phyloP scores from a whole-genome alignment of 768 basidiomycete genomes.

The Sarcomyxa edulis region DNA sequence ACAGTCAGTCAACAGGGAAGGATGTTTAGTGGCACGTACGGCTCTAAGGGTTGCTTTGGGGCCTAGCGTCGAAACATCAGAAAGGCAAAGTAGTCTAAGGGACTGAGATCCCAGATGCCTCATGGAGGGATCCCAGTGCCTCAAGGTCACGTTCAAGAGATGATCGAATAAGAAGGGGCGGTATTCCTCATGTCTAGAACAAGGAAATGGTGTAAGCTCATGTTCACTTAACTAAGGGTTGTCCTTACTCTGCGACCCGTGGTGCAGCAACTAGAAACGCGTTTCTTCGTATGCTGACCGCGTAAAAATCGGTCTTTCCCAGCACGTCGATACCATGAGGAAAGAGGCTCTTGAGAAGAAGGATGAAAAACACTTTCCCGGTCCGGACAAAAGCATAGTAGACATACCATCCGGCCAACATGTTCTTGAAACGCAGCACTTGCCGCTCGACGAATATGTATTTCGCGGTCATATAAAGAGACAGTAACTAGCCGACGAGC shows the following conservation, averaged over 20 bases:
- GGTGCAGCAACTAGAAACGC: constrained; percentile 84
- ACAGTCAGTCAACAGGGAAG: background rate
- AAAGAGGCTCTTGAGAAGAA: constrained; percentile 64
- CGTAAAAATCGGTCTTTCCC: constrained; percentile 90
- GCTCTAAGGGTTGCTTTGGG: constrained; percentile 42
- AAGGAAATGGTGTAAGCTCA: background rate
- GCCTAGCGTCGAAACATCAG: constrained; percentile 51
- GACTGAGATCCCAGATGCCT: constrained; percentile 74
- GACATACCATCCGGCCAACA: constrained; percentile 84
- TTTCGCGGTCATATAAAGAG: constrained; percentile 87
- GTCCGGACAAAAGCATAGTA: constrained; percentile 2
- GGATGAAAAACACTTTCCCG: background rate
- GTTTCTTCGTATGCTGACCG: constrained; percentile 79
- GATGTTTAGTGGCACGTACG: constrained; percentile 34
- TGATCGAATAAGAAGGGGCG: constrained; percentile 65
- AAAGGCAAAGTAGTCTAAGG: constrained; percentile 58
- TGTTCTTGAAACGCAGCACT: constrained; percentile 98
- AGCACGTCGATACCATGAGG: constrained; percentile 93
- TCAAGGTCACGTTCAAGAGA: constrained; percentile 63
- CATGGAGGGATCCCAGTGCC: constrained; percentile 89
- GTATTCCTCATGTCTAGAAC: constrained; percentile 71
- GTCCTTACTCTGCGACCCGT: constrained; percentile 83
- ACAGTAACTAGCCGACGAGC: constrained; percentile 73
- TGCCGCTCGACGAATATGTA: constrained; percentile 90
- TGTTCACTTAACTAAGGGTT: constrained; percentile 11